Evolutionary conservation across 352 stramenopile species (phyloP).

Genomic region (Phytophthora tentaculata): DNA sequence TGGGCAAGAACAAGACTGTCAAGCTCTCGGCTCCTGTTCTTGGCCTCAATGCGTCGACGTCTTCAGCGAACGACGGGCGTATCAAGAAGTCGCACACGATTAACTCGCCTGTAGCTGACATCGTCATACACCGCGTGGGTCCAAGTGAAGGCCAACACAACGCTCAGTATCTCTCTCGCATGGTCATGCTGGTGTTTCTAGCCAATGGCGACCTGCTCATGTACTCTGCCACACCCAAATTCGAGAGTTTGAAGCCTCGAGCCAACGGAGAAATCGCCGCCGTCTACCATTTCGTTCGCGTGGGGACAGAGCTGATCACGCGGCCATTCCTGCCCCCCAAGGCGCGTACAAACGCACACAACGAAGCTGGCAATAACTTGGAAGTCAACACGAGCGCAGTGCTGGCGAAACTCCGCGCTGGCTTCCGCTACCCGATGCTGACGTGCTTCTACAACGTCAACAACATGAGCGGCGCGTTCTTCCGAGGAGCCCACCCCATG

Average conservation of each 20-base stretch:
- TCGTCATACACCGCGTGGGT: slow-evolving; percentile 81
- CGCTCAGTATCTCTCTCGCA: slow-evolving; percentile 72
- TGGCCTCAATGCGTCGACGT: slow-evolving; percentile 73
- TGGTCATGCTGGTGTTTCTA: slow-evolving; percentile 87
- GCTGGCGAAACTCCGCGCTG: slow-evolving; percentile 72
- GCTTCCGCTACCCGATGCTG: slow-evolving; percentile 89
- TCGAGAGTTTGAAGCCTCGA: slow-evolving; percentile 34
- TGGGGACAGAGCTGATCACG: slow-evolving; percentile 79
- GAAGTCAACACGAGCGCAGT: slow-evolving; percentile 76
- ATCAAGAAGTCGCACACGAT: slow-evolving; percentile 86
- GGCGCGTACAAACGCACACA: slow-evolving; percentile 53
- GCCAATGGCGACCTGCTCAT: slow-evolving; percentile 86
- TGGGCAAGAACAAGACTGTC: slow-evolving; percentile 61
- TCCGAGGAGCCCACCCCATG: slow-evolving; percentile 84
- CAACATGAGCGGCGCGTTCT: slow-evolving; percentile 86
- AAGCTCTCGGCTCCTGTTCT: slow-evolving; percentile 63
- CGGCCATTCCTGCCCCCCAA: slow-evolving; percentile 73
- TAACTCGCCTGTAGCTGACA: slow-evolving; percentile 85
- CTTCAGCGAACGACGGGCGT: slow-evolving; percentile 72
- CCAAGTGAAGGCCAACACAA: slow-evolving; percentile 79
- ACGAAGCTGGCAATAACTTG: slow-evolving; percentile 52
- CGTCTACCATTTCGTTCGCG: slow-evolving; percentile 70
- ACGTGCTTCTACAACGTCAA: slow-evolving; percentile 85
- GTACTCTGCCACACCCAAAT: slow-evolving; percentile 70
- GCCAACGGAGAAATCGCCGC: slow-evolving; percentile 21